Evolutionary conservation across 2,329 filamentous ascomycete species (phyloP).

Genomic region (Fusarium coffeatum): DNA sequence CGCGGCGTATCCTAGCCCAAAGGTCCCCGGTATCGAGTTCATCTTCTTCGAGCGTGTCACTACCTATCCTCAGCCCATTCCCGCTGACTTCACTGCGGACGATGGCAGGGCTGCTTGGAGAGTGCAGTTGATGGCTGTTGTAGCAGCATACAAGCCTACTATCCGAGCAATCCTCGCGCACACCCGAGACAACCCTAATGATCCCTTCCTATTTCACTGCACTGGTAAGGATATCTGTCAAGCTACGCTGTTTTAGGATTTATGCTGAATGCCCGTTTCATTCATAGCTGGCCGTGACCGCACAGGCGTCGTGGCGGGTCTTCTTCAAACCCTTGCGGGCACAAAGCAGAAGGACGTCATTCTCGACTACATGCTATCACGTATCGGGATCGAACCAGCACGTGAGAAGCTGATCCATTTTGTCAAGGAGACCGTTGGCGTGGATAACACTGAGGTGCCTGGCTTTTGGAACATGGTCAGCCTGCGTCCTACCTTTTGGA

Average conservation of each 20-base stretch:
- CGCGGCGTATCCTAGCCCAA: slow-evolving; percentile 56
- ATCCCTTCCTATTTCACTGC: slow-evolving; percentile 65
- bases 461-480: slow-evolving; percentile 63
- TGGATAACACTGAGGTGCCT: slow-evolving; percentile 54
- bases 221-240: slow-evolving; percentile 56
- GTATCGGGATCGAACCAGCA: slow-evolving; percentile 64
- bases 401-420: slow-evolving; percentile 60
- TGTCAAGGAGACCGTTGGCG: slow-evolving; percentile 53
- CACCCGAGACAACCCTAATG: slow-evolving; percentile 58
- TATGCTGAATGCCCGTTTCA: not conserved
- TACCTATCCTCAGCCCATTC: slow-evolving; percentile 52
- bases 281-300: slow-evolving; percentile 64
- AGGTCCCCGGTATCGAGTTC: slow-evolving; percentile 57
- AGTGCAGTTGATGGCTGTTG: slow-evolving; percentile 61
- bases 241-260: not conserved
- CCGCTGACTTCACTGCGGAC: slow-evolving; percentile 58
- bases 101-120: slow-evolving; percentile 58
- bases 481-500: slow-evolving; percentile 58
- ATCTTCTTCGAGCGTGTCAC: slow-evolving; percentile 56
- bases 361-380: slow-evolving; percentile 65
- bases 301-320: slow-evolving; percentile 63
- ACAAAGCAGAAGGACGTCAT: slow-evolving; percentile 55
- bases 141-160: slow-evolving; percentile 56
- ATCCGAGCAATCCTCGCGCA: slow-evolving; percentile 61
- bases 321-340: slow-evolving; percentile 64